Evolutionary conservation across 352 stramenopile genomes (phyloP).

Genomic region (Phytophthora cryptogea): DNA sequence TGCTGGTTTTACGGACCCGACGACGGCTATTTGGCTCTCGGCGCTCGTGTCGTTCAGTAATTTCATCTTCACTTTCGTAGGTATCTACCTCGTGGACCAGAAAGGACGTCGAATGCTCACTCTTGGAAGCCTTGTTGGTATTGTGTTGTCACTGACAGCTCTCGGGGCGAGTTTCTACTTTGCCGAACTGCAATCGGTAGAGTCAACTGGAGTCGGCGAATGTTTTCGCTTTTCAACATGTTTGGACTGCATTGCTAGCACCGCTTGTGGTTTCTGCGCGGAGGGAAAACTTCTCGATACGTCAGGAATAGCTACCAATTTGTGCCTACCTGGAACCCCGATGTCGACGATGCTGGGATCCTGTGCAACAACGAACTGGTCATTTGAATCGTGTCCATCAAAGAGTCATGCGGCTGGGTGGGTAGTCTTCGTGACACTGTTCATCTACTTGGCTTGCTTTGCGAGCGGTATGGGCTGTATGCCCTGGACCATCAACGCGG

Average conservation of each 20-base stretch:
- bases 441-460: constrained; percentile 82
- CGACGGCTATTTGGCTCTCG: constrained; percentile 81
- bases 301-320: constrained; percentile 11
- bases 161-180: constrained; percentile 38
- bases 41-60: constrained; percentile 59
- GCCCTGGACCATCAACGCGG: constrained; percentile 95
- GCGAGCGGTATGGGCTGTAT: constrained; percentile 87
- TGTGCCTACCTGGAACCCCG: constrained; percentile 37
- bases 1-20: constrained; percentile 70
- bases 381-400: constrained; percentile 52
- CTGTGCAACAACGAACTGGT: constrained; percentile 41
- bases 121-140: constrained; percentile 30
- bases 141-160: constrained; percentile 27
- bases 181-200: constrained; percentile 28
- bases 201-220: constrained; percentile 25
- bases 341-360: constrained; percentile 17
- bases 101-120: constrained; percentile 32
- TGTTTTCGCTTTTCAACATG: constrained; percentile 58
- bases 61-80: constrained; percentile 46
- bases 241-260: constrained; percentile 71
- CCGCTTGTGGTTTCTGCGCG: constrained; percentile 49
- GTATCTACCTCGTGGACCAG: constrained; percentile 37
- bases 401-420: constrained; percentile 45
- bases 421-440: constrained; percentile 67
- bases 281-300: constrained; percentile 11